Evolutionary conservation across 2,329 filamentous ascomycete genomes (phyloP).

Genomic region (Penicillium sp.): DNA sequence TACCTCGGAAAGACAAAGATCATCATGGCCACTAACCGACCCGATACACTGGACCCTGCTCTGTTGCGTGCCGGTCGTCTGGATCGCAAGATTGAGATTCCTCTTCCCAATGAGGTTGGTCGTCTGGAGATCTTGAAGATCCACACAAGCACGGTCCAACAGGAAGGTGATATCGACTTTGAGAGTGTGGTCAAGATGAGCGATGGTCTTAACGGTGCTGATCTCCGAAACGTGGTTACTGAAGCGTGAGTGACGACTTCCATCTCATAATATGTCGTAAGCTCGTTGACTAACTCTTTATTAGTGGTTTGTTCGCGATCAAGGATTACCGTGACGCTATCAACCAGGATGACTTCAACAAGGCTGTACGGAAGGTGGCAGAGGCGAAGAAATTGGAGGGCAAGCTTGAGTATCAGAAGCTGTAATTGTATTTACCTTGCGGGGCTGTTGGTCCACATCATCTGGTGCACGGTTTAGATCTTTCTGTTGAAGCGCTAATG

Average conservation of each 20-base stretch:
- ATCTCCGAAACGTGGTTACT: slow-evolving; percentile 95
- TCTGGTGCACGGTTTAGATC: slow-evolving; percentile 13
- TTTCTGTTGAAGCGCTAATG: slow-evolving; percentile 14
- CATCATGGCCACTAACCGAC: slow-evolving; percentile 98
- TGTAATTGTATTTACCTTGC: slow-evolving; percentile 27
- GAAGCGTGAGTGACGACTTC: slow-evolving; percentile 73
- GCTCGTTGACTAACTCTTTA: slow-evolving; percentile 19
- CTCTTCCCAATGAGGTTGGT: slow-evolving; percentile 93
- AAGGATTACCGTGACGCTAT: slow-evolving; percentile 96
- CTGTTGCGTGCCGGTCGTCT: slow-evolving; percentile 88
- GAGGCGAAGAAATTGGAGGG: slow-evolving; percentile 98
- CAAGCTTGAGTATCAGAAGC: slow-evolving; percentile 95
- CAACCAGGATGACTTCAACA: slow-evolving; percentile 99
- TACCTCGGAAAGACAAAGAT: slow-evolving; percentile 99
- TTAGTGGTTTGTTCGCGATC: slow-evolving; percentile 90
- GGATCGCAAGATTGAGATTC: slow-evolving; percentile 97
- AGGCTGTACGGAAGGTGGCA: slow-evolving; percentile 94
- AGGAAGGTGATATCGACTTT: slow-evolving; percentile 95
- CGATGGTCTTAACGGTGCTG: slow-evolving; percentile 93
- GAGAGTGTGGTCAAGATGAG: slow-evolving; percentile 99
- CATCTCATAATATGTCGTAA: background rate
- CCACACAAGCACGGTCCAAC: slow-evolving; percentile 79
- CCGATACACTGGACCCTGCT: slow-evolving; percentile 91
- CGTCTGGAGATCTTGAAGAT: slow-evolving; percentile 98
- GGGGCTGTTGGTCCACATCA: slow-evolving; percentile 8